Evolutionary conservation across 2,329 filamentous ascomycete species (phyloP).

Genomic region (Microdochium trichocladiopsis): DNA sequence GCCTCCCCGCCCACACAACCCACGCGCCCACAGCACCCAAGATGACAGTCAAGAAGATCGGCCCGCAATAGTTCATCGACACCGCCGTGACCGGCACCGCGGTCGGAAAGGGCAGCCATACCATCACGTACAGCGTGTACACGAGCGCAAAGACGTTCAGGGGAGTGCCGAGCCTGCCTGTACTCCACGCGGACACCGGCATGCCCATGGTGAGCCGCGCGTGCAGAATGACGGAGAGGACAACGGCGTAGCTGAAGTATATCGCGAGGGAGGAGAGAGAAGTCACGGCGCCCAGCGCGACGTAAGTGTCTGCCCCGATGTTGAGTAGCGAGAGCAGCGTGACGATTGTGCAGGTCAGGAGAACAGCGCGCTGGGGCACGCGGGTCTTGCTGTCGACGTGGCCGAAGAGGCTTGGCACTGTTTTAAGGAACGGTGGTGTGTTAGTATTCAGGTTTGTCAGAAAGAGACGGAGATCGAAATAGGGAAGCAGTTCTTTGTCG

Average conservation of each 20-base stretch:
- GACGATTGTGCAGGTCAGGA: slow-evolving; percentile 3
- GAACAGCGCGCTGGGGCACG: slow-evolving; percentile 4
- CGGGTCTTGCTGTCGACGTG: slow-evolving; percentile 4
- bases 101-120: slow-evolving; percentile 6
- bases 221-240: slow-evolving; percentile 2
- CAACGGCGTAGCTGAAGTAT: slow-evolving; percentile 5
- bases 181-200: slow-evolving; percentile 1
- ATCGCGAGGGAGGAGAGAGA: slow-evolving; percentile 5
- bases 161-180: slow-evolving; percentile 1
- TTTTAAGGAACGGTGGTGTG: too few relatives aligned
- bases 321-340: slow-evolving; percentile 4
- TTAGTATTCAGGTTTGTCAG: too few relatives aligned
- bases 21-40: not conserved
- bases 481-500: too few relatives aligned
- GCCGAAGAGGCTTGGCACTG: slow-evolving; percentile 3
- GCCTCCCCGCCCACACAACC: not conserved
- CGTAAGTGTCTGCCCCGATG: slow-evolving; percentile 4
- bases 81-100: slow-evolving; percentile 2
- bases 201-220: slow-evolving; percentile 1
- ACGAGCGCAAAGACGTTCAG: slow-evolving; percentile 4
- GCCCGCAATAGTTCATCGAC: slow-evolving; percentile 5
- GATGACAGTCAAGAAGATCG: slow-evolving; percentile 3
- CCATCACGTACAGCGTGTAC: slow-evolving; percentile 4
- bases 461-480: too few relatives aligned
- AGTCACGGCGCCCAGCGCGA: slow-evolving; percentile 6